A percentile compares a stretch with the other conserved stretches of the same genome.
phyloP scores from a whole-genome alignment of 2,329 filamentous ascomycete genomes.

The Hyphodiscus sp. region DNA sequence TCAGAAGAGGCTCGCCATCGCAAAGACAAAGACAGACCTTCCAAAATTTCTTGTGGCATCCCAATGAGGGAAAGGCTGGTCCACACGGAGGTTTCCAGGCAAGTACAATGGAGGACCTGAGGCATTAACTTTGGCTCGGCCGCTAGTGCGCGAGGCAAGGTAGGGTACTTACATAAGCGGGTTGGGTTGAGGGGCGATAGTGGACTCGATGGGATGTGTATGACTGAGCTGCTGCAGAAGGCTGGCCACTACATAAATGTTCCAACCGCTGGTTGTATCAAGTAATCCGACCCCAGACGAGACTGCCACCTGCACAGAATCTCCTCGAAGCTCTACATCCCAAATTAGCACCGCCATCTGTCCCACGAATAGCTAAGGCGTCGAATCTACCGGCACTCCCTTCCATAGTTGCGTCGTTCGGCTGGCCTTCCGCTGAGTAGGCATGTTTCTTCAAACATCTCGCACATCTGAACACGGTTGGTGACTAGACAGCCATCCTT shows the following conservation, averaged over 20 bases:
- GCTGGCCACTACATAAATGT: background rate
- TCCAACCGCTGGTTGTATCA: too few relatives aligned
- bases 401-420: background rate
- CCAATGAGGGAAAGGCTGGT: background rate
- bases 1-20: constrained; percentile 3
- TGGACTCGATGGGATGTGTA: too few relatives aligned
- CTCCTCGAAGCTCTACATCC: constrained; percentile 5
- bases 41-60: background rate
- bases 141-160: background rate
- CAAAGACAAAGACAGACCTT: background rate
- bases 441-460: constrained; percentile 22
- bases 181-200: too few relatives aligned
- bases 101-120: too few relatives aligned
- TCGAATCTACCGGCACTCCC: background rate
- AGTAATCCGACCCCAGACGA: background rate
- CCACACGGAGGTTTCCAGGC: too few relatives aligned
- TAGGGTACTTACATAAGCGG: background rate
- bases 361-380: background rate
- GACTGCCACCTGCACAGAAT: constrained; percentile 7
- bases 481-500: constrained; percentile 10
- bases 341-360: background rate
- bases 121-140: too few relatives aligned
- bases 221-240: too few relatives aligned
- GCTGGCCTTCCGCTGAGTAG: constrained; percentile 1
- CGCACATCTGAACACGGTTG: constrained; percentile 6